Evolutionary conservation across 2,329 filamentous ascomycete species (phyloP).

Genomic region (Neofusicoccum laricinum): DNA sequence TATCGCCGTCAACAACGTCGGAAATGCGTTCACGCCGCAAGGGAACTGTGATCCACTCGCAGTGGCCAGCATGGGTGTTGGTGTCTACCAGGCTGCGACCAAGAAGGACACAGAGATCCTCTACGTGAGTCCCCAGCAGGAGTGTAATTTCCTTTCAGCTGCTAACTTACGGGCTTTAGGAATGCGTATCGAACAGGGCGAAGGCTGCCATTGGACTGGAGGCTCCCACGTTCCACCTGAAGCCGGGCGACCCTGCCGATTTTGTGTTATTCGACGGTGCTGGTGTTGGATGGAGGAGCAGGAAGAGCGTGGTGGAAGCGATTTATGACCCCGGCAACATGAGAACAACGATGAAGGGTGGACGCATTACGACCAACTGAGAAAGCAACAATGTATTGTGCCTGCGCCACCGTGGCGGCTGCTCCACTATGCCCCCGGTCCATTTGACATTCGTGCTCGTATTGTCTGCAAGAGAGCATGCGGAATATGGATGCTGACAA

Average conservation of each 20-base stretch:
- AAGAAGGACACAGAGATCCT: slow-evolving; percentile 57
- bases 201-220: slow-evolving; percentile 40
- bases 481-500: background rate
- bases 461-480: background rate
- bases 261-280: slow-evolving; percentile 42
- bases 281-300: slow-evolving; percentile 38
- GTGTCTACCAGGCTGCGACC: slow-evolving; percentile 66
- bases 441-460: no score
- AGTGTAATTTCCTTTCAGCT: background rate
- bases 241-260: slow-evolving; percentile 39
- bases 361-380: slow-evolving; percentile 9
- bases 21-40: slow-evolving; percentile 71
- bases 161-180: slow-evolving; percentile 30
- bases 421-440: no score
- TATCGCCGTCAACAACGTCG: slow-evolving; percentile 68
- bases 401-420: no score
- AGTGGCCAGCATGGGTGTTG: slow-evolving; percentile 62
- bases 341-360: slow-evolving; percentile 22
- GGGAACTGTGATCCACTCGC: slow-evolving; percentile 64
- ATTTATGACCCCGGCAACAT: slow-evolving; percentile 41
- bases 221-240: slow-evolving; percentile 27
- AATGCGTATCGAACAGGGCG: slow-evolving; percentile 49
- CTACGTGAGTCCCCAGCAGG: slow-evolving; percentile 45
- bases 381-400: background rate
- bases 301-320: slow-evolving; percentile 42